These are phyloP conservation scores for Boletus rex-veris DNA, from an alignment of 768 basidiomycete genomes.

Conservation along the genomic window DNA sequence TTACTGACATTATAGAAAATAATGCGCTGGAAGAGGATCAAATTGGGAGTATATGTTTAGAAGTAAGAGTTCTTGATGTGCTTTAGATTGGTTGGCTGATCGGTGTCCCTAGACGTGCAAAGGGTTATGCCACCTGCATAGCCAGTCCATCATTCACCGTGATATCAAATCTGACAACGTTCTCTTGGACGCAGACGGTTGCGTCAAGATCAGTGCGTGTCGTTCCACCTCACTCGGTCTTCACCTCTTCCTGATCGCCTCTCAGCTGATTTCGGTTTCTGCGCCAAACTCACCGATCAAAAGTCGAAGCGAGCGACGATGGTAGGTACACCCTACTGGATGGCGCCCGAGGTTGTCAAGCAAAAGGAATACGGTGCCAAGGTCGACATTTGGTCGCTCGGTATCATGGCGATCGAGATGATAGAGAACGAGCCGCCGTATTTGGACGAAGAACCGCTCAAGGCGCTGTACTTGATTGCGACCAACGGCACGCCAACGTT, in stretches of 20 bases:
- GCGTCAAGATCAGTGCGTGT: conserved; percentile 93
- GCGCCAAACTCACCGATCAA: conserved; percentile 92
- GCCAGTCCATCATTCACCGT: conserved; percentile 92
- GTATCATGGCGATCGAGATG: conserved; percentile 99
- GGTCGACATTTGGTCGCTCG: conserved; percentile 95
- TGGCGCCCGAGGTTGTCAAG: conserved; percentile 98
- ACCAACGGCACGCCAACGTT: conserved; percentile 98
- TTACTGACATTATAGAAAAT: conserved; percentile 97
- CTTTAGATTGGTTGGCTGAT: neutral
- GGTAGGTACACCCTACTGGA: conserved; percentile 98
- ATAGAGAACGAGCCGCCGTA: conserved; percentile 97
- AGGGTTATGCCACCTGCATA: conserved; percentile 88
- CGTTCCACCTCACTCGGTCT: neutral
- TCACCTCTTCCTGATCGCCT: conserved; percentile 3
- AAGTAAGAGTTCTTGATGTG: conserved; percentile 51
- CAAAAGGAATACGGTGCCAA: conserved; percentile 97
- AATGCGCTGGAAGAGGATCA: conserved; percentile 94
- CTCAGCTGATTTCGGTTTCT: conserved; percentile 94
- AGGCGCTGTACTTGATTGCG: conserved; percentile 92
- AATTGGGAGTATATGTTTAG: conserved; percentile 85
- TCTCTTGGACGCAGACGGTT: conserved; percentile 84
- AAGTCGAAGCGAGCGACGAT: conserved; percentile 98
- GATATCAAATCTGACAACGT: conserved; percentile 98
- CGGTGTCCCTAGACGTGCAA: conserved; percentile 73
- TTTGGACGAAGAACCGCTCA: conserved; percentile 90